Conservation (phyloP, 2,329 filamentous ascomycete genomes). For the Aspergillus vadensis region DNA sequence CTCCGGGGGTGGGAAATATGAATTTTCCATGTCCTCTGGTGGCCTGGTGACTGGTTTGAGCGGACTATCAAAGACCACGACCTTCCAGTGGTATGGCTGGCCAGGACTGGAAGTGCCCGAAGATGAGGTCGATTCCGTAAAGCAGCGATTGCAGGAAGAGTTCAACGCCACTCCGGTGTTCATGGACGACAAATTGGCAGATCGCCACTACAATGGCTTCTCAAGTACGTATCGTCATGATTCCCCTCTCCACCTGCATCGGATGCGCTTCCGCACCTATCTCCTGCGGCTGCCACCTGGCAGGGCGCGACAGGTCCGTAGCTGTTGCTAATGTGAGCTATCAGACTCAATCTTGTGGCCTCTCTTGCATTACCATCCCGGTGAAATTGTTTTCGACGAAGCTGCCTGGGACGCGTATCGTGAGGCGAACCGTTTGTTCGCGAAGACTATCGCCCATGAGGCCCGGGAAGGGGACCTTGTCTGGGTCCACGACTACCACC, state of each 20-base stretch:
- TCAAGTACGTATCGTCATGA: slow-evolving; percentile 70
- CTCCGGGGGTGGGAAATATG: slow-evolving; percentile 85
- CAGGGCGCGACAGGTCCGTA: slow-evolving; percentile 5
- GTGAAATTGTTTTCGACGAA: slow-evolving; percentile 97
- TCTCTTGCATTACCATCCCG: slow-evolving; percentile 97
- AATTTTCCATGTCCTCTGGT: slow-evolving; percentile 94
- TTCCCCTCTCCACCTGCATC: background rate
- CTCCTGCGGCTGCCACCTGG: slow-evolving; percentile 9
- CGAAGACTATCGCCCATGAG: slow-evolving; percentile 80
- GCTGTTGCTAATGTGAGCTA: slow-evolving; percentile 14
- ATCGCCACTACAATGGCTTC: slow-evolving; percentile 97
- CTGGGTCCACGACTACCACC: slow-evolving; percentile 98
- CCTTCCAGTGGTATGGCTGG: slow-evolving; percentile 99
- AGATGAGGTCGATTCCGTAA: slow-evolving; percentile 73
- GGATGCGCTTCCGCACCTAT: slow-evolving; percentile 5
- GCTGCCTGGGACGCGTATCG: slow-evolving; percentile 90
- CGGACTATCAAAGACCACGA: slow-evolving; percentile 86
- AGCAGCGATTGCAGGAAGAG: slow-evolving; percentile 77
- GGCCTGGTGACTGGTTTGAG: slow-evolving; percentile 95
- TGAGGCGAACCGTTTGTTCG: slow-evolving; percentile 90
- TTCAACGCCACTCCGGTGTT: slow-evolving; percentile 91
- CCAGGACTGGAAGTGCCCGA: slow-evolving; percentile 90
- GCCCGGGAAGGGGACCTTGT: slow-evolving; percentile 92
- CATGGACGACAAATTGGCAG: slow-evolving; percentile 87
- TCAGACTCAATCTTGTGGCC: slow-evolving; percentile 96